Conservation (phyloP, 805 yeast genomes). For the Pichia phayaonensis region DNA sequence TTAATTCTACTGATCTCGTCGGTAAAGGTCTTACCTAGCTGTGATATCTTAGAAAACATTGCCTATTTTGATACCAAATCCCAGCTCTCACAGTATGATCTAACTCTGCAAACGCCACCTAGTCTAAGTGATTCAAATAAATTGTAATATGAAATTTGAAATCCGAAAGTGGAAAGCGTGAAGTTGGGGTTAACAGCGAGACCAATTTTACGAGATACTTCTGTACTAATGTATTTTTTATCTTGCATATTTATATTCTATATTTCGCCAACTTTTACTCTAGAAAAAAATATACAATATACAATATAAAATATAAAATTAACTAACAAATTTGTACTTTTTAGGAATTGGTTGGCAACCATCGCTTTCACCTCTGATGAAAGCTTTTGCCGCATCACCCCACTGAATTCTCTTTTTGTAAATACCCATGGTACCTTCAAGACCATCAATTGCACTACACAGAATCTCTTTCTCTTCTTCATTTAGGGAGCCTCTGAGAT, state of each 20-base stretch:
- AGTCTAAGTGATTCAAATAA: too few relatives aligned
- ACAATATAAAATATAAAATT: neutral
- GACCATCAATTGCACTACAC: slow-evolving; percentile 54
- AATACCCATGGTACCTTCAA: slow-evolving; percentile 48
- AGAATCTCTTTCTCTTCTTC: slow-evolving; percentile 42
- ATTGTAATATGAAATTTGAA: too few relatives aligned
- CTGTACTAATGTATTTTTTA: too few relatives aligned
- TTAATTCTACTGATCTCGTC: slow-evolving; percentile 44
- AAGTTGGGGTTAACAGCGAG: too few relatives aligned
- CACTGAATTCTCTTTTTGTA: slow-evolving; percentile 62
- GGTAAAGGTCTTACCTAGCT: slow-evolving; percentile 52
- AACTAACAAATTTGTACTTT: slow-evolving; percentile 15
- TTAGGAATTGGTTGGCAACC: slow-evolving; percentile 26
- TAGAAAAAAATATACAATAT: neutral
- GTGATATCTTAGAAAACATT: slow-evolving; percentile 54
- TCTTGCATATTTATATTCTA: too few relatives aligned
- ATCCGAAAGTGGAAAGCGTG: neutral
- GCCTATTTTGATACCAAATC: neutral
- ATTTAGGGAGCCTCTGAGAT: slow-evolving; percentile 27
- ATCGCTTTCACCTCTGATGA: slow-evolving; percentile 30
- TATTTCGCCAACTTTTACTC: too few relatives aligned
- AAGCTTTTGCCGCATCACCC: slow-evolving; percentile 56
- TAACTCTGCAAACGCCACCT: neutral
- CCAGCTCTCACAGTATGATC: neutral
- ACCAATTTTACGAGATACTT: too few relatives aligned